phyloP scores from a whole-genome alignment of 306 rosid species.

The Vigna reflexopilosa region DNA sequence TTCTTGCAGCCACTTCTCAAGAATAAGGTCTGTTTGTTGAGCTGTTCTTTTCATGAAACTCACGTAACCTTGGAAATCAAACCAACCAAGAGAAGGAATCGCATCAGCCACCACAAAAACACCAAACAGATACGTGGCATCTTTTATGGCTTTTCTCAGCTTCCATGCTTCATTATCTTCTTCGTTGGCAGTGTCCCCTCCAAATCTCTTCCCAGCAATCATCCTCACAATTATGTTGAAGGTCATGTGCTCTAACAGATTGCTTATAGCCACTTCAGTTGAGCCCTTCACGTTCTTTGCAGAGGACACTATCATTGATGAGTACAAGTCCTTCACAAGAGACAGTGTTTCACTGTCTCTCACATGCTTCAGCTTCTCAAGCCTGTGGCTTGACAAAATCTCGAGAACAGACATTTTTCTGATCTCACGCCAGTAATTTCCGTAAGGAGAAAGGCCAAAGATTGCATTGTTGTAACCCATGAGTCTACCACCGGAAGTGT shows the following conservation, averaged over 20 bases:
- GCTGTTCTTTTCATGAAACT: constrained; percentile 59
- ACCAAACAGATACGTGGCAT: constrained; percentile 57
- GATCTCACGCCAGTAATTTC: constrained; percentile 66
- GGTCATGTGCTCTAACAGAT: constrained; percentile 56
- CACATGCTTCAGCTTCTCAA: constrained; percentile 53
- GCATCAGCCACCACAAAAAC: constrained; percentile 68
- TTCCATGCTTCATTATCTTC: constrained; percentile 51
- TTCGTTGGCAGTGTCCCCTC: neutral
- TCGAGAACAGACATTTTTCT: constrained; percentile 56
- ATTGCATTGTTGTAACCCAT: constrained; percentile 58
- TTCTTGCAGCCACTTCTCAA: constrained; percentile 59
- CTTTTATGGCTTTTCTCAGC: constrained; percentile 49
- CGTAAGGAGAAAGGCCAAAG: constrained; percentile 64
- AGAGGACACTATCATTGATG: neutral
- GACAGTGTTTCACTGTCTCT: constrained; percentile 48
- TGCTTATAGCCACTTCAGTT: constrained; percentile 44
- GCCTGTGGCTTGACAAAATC: constrained; percentile 46
- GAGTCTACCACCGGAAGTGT: constrained; percentile 46
- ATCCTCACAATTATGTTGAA: constrained; percentile 54
- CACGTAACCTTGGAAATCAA: constrained; percentile 61
- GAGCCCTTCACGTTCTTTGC: neutral
- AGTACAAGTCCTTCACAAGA: constrained; percentile 53
- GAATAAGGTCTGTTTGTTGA: constrained; percentile 46
- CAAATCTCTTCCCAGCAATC: constrained; percentile 63
- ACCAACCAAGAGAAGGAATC: constrained; percentile 48